phyloP scores from a whole-genome alignment of 495 filamentous ascomycete species.

The Penicillium antarcticum region DNA sequence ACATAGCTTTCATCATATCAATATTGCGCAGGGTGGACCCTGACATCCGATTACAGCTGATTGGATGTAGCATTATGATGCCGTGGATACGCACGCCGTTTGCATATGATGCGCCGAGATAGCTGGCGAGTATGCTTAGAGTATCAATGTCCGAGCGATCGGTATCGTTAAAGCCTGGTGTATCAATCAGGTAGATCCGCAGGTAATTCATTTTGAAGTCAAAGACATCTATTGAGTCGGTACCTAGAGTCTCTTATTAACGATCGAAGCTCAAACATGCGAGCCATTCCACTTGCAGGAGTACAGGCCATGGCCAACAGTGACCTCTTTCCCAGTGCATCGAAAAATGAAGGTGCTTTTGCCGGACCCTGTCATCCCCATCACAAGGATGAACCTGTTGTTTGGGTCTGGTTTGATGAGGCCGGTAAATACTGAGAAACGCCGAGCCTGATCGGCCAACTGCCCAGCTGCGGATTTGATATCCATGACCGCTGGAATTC shows the following conservation, averaged over 20 bases:
- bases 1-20: conserved; percentile 24
- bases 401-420: neutral
- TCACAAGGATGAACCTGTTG: conserved; percentile 26
- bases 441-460: neutral
- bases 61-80: conserved; percentile 26
- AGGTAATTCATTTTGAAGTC: conserved; percentile 7
- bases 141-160: conserved; percentile 37
- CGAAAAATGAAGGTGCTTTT: conserved; percentile 22
- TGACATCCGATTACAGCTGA: conserved; percentile 18
- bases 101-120: conserved; percentile 24
- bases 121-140: conserved; percentile 28
- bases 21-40: conserved; percentile 19
- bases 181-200: conserved; percentile 40
- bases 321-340: conserved; percentile 11
- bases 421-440: neutral
- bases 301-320: conserved; percentile 15
- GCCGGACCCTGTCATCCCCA: conserved; percentile 29
- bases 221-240: neutral
- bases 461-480: neutral
- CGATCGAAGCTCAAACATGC: neutral
- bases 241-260: neutral
- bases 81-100: conserved; percentile 20
- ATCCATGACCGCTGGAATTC: neutral
- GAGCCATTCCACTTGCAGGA: conserved; percentile 2
- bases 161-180: conserved; percentile 51